phyloP scores from a whole-genome alignment of 2,329 filamentous ascomycete species.

The Botrytis squamosa region DNA sequence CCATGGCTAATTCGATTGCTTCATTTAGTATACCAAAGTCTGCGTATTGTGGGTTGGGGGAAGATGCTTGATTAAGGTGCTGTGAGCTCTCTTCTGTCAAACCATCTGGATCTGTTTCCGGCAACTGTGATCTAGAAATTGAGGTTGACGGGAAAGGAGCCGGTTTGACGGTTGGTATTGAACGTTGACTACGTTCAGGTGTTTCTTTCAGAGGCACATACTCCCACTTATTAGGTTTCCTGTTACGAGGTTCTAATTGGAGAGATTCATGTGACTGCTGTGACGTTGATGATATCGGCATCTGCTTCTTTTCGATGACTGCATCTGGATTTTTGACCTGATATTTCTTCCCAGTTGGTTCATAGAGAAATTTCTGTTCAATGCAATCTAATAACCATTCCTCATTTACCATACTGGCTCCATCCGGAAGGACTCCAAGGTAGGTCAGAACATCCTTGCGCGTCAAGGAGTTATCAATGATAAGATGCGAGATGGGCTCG shows the following conservation, averaged over 20 bases:
- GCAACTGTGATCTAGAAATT: not conserved
- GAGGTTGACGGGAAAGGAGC: not conserved
- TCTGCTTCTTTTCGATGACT: slow-evolving; percentile 10
- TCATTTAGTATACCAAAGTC: slow-evolving; percentile 5
- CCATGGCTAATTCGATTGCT: not conserved
- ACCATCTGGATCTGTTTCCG: not conserved
- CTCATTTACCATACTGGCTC: slow-evolving; percentile 63
- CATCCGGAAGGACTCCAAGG: slow-evolving; percentile 45
- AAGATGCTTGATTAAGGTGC: not conserved
- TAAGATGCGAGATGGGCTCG: slow-evolving; percentile 66
- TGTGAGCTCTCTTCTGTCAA: not conserved
- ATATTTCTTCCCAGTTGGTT: slow-evolving; percentile 60
- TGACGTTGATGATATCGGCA: not conserved
- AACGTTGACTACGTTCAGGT: slow-evolving; percentile 37
- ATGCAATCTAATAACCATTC: slow-evolving; percentile 69
- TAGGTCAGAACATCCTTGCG: slow-evolving; percentile 63
- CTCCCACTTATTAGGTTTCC: slow-evolving; percentile 40
- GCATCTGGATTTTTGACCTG: slow-evolving; percentile 41
- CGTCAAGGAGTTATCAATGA: slow-evolving; percentile 69
- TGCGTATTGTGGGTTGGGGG: not conserved
- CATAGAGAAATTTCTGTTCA: slow-evolving; percentile 55
- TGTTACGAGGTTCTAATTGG: slow-evolving; percentile 49
- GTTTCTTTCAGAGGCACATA: slow-evolving; percentile 44
- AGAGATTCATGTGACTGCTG: slow-evolving; percentile 39
- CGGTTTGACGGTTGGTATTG: not conserved